Conservation (phyloP, 768 basidiomycete species). For the Boletales sp. region DNA sequence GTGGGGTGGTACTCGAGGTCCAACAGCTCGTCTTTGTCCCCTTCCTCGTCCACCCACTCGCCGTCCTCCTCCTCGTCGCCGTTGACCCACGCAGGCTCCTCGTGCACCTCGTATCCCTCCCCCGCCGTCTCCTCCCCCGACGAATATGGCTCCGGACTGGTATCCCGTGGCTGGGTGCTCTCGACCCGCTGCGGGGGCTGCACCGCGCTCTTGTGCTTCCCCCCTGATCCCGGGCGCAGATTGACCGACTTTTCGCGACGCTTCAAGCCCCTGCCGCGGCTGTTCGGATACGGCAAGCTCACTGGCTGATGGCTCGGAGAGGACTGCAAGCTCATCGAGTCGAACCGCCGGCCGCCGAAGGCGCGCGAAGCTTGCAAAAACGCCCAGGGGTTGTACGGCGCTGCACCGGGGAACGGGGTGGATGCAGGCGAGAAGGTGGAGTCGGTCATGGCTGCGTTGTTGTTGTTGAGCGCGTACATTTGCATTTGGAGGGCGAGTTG, state of each 20-base stretch:
- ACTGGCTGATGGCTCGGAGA: conserved; percentile 34
- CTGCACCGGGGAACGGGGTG: conserved; percentile 64
- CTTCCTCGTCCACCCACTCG: conserved; percentile 74
- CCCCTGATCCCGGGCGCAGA: conserved; percentile 8
- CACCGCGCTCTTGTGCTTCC: conserved; percentile 25
- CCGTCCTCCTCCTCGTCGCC: conserved; percentile 36
- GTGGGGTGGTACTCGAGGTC: conserved; percentile 75
- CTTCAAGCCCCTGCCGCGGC: conserved; percentile 43
- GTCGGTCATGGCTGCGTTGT: conserved; percentile 57
- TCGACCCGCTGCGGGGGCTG: conserved; percentile 77
- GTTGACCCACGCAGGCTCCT: conserved; percentile 38
- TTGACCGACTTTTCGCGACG: conserved; percentile 40
- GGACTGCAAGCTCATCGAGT: conserved; percentile 55
- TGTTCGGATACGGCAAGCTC: conserved; percentile 46
- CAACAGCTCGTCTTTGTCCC: conserved; percentile 66
- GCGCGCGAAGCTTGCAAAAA: conserved; percentile 56
- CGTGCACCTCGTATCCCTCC: conserved; percentile 45
- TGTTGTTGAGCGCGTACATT: conserved; percentile 70
- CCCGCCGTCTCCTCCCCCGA: conserved; percentile 80
- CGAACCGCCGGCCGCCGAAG: conserved; percentile 42
- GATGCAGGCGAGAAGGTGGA: conserved; percentile 75
- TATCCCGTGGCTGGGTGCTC: conserved; percentile 80
- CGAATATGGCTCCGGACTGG: conserved; percentile 72
- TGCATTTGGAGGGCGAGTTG: conserved; percentile 77
- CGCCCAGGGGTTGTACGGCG: conserved; percentile 68